These are phyloP conservation scores for Microcera coccophila DNA, from an alignment of 2,329 filamentous ascomycete genomes.

Conservation along the genomic window DNA sequence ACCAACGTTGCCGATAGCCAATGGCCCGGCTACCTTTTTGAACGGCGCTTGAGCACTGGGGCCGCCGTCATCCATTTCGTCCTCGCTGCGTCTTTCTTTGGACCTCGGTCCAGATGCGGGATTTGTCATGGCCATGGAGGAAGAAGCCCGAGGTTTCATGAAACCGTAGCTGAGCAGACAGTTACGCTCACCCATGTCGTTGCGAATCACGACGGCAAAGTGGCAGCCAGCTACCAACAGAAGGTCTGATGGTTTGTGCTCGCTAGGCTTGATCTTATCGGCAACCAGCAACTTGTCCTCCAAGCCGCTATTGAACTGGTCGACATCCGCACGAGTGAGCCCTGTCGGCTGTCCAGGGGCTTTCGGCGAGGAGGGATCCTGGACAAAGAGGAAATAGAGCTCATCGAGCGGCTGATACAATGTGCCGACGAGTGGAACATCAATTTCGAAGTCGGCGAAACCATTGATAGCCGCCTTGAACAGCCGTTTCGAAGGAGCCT, in stretches of 20 bases:
- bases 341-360: not conserved
- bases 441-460: not conserved
- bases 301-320: not conserved
- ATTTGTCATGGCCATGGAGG: not conserved
- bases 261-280: slow-evolving; percentile 12
- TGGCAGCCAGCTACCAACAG: slow-evolving; percentile 22
- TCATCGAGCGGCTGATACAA: slow-evolving; percentile 35
- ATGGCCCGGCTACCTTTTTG: slow-evolving; percentile 30
- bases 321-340: not conserved
- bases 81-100: not conserved
- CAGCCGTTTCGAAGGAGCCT: slow-evolving; percentile 16
- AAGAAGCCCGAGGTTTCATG: slow-evolving; percentile 8
- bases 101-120: not conserved
- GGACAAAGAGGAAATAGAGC: slow-evolving; percentile 32
- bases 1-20: slow-evolving; percentile 35
- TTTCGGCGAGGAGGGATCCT: slow-evolving; percentile 14
- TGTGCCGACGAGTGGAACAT: slow-evolving; percentile 29
- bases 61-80: not conserved
- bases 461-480: slow-evolving; percentile 11
- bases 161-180: slow-evolving; percentile 27
- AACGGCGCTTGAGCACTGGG: slow-evolving; percentile 14
- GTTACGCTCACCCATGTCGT: not conserved
- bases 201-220: slow-evolving; percentile 22
- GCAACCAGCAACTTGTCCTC: not conserved
- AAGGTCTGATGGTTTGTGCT: slow-evolving; percentile 9